Conservation (phyloP, 768 basidiomycete genomes). For the Boletus rubropictus region DNA sequence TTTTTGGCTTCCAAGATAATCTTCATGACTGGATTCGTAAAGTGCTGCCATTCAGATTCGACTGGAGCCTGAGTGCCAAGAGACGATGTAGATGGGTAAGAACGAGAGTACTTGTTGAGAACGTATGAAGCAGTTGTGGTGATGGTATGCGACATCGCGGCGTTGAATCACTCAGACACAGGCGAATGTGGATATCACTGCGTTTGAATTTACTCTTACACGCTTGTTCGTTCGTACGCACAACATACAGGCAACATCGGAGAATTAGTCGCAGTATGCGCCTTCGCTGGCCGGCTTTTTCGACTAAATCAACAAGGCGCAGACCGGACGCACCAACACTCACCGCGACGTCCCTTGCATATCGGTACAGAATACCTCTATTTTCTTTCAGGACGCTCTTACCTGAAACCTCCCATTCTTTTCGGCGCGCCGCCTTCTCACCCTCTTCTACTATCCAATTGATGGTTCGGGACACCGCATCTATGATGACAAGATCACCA, state of each 20-base stretch:
- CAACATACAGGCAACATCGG: neutral
- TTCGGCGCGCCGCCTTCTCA: slow-evolving; percentile 54
- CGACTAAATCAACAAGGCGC: slow-evolving; percentile 5
- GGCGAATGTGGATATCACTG: neutral
- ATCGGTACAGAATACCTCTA: slow-evolving; percentile 71
- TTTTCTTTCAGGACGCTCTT: slow-evolving; percentile 60
- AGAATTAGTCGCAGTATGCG: slow-evolving; percentile 69
- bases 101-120: slow-evolving; percentile 63
- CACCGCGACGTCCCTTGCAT: slow-evolving; percentile 82
- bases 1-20: slow-evolving; percentile 59
- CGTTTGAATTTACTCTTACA: slow-evolving; percentile 9
- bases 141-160: slow-evolving; percentile 34
- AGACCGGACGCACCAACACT: slow-evolving; percentile 31
- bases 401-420: slow-evolving; percentile 65
- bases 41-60: slow-evolving; percentile 70
- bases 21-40: slow-evolving; percentile 60
- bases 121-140: slow-evolving; percentile 53
- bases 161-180: neutral
- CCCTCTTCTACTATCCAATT: slow-evolving; percentile 68
- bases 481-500: slow-evolving; percentile 74
- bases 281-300: slow-evolving; percentile 73
- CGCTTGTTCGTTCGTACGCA: neutral
- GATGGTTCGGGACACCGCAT: slow-evolving; percentile 58
- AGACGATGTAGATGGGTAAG: slow-evolving; percentile 38
- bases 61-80: slow-evolving; percentile 15